phyloP scores from a whole-genome alignment of 805 yeast genomes.

The Phaffomyces opuntiae region DNA sequence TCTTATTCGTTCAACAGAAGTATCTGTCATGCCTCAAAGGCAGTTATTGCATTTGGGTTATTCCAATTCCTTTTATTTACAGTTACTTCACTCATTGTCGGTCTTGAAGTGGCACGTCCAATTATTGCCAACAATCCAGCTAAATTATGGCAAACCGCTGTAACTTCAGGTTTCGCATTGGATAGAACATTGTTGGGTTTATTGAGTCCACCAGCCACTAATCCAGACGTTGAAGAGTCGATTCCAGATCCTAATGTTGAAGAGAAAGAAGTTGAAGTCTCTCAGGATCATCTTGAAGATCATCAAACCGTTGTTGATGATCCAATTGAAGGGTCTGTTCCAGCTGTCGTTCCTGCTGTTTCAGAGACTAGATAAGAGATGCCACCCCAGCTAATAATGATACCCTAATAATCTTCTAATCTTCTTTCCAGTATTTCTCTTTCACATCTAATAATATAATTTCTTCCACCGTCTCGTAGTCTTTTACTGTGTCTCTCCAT shows the following conservation, averaged over 20 bases:
- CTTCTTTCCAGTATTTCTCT: too few relatives aligned
- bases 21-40: constrained; percentile 14
- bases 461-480: too few relatives aligned
- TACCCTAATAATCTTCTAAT: too few relatives aligned
- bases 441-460: too few relatives aligned
- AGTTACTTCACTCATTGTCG: constrained; percentile 6
- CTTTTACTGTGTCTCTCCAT: too few relatives aligned
- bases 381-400: too few relatives aligned
- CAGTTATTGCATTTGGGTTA: constrained; percentile 17
- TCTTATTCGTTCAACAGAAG: neutral
- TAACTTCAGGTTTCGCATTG: neutral
- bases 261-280: neutral
- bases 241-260: neutral
- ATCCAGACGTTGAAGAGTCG: neutral
- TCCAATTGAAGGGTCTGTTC: neutral
- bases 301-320: neutral
- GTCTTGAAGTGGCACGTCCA: constrained; percentile 7
- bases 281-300: neutral
- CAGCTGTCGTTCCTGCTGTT: neutral
- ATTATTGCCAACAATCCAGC: neutral
- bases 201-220: neutral
- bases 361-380: neutral
- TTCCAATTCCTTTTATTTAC: constrained; percentile 14
- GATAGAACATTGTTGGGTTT: constrained; percentile 1
- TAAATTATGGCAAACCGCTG: constrained; percentile 2